Conservation (phyloP, 176 grass and related monocot species). For the Zea luxurians region DNA sequence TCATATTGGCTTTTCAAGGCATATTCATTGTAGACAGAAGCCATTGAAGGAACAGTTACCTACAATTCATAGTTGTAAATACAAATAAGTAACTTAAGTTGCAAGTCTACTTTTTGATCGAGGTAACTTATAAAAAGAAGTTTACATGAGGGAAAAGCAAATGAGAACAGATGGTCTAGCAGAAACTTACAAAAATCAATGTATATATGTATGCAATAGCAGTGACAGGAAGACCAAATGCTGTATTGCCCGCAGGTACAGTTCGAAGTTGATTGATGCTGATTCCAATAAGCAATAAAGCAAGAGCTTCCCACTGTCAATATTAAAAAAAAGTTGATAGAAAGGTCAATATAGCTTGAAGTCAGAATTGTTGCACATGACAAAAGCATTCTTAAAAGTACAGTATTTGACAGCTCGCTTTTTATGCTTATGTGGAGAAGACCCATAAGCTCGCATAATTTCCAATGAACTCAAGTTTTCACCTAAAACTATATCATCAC, state of each 20-base stretch:
- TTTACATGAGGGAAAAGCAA: background rate
- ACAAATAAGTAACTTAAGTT: constrained; percentile 22
- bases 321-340: constrained; percentile 9
- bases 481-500: constrained; percentile 9
- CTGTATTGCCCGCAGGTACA: constrained; percentile 56
- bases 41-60: constrained; percentile 96
- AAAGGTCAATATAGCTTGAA: constrained; percentile 24
- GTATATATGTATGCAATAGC: constrained; percentile 90
- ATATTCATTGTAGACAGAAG: constrained; percentile 98
- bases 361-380: background rate
- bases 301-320: constrained; percentile 95
- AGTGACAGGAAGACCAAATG: constrained; percentile 77
- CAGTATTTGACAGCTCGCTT: background rate
- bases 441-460: background rate
- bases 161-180: constrained; percentile 8
- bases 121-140: constrained; percentile 23
- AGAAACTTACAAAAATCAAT: constrained; percentile 86
- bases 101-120: background rate
- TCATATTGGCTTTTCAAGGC: constrained; percentile 99
- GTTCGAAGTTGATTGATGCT: constrained; percentile 94
- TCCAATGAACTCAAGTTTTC: background rate
- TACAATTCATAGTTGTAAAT: constrained; percentile 35
- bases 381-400: constrained; percentile 2
- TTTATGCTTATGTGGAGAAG: constrained; percentile 4
- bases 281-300: constrained; percentile 94